Percentiles rank a stretch among this genome's conserved stretches.
Evolutionary conservation across 352 stramenopile species (phyloP).

Genomic region (Phytopythium boreale): DNA sequence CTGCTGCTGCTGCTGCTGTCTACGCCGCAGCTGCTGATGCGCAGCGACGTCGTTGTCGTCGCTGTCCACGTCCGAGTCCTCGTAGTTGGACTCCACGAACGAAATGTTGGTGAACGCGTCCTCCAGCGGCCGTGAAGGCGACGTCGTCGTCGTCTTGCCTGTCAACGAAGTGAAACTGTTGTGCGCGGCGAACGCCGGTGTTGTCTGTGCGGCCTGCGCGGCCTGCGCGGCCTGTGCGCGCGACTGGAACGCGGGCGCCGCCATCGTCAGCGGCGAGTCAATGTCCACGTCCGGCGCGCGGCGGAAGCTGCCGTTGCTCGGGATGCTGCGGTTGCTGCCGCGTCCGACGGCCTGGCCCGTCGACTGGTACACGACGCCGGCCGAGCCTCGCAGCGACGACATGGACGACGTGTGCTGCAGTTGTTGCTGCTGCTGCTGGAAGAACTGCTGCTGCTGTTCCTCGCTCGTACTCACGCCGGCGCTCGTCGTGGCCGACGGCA

Average conservation of each 20-base stretch:
- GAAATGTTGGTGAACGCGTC: constrained; percentile 46
- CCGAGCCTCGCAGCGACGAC: neutral
- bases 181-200: constrained; percentile 8
- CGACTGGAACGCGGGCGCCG: constrained; percentile 13
- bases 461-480: constrained; percentile 15
- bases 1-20: neutral
- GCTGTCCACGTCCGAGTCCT: constrained; percentile 46
- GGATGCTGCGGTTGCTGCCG: constrained; percentile 17
- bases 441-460: neutral
- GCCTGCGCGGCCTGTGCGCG: neutral
- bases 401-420: constrained; percentile 4
- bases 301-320: constrained; percentile 39
- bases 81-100: constrained; percentile 51
- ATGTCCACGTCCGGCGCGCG: constrained; percentile 36
- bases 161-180: neutral
- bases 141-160: neutral
- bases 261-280: constrained; percentile 23
- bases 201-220: neutral
- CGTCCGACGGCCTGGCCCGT: constrained; percentile 27
- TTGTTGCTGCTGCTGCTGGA: constrained; percentile 2
- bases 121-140: constrained; percentile 18
- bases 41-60: constrained; percentile 18
- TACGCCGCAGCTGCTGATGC: neutral
- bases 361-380: constrained; percentile 40
- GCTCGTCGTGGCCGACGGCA: constrained; percentile 19